A percentile compares a stretch with the other conserved stretches of the same genome.
phyloP scores from a whole-genome alignment of 2,329 filamentous ascomycete genomes.

The Aspergillus glaucus region DNA sequence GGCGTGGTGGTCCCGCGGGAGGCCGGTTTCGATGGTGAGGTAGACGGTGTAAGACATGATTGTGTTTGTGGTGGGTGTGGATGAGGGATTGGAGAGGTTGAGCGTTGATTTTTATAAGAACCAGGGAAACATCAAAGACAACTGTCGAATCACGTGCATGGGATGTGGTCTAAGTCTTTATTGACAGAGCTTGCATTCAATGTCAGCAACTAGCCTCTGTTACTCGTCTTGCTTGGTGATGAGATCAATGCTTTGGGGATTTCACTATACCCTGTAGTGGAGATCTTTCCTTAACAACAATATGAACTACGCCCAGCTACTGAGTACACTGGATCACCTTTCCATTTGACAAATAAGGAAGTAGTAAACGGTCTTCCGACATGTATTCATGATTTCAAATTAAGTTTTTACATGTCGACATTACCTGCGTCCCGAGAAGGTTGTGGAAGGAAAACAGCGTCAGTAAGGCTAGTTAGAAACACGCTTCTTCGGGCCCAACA shows the following conservation, averaged over 20 bases:
- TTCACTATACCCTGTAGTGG: too few relatives aligned
- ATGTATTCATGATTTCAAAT: not conserved
- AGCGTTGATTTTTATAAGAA: not conserved
- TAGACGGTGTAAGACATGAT: slow-evolving; percentile 15
- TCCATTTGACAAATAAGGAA: not conserved
- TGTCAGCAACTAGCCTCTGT: not conserved
- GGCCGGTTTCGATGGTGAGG: slow-evolving; percentile 10
- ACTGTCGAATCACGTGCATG: not conserved
- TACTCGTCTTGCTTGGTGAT: not conserved
- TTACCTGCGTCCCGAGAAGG: not conserved
- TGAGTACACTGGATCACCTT: too few relatives aligned
- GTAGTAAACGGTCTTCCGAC: not conserved
- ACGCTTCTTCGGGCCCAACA: slow-evolving; percentile 1
- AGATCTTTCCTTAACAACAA: too few relatives aligned
- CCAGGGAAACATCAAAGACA: not conserved
- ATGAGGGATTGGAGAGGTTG: not conserved
- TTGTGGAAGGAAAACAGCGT: not conserved
- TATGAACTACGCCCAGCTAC: too few relatives aligned
- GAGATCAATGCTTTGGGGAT: too few relatives aligned
- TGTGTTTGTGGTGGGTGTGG: not conserved
- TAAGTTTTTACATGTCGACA: not conserved
- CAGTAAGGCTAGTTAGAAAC: not conserved
- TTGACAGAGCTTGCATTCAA: not conserved
- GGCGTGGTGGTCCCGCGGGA: slow-evolving; percentile 22
- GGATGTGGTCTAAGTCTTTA: not conserved